Evolutionary conservation across 306 rosid species (phyloP).

Genomic region (Dryas drummondii): DNA sequence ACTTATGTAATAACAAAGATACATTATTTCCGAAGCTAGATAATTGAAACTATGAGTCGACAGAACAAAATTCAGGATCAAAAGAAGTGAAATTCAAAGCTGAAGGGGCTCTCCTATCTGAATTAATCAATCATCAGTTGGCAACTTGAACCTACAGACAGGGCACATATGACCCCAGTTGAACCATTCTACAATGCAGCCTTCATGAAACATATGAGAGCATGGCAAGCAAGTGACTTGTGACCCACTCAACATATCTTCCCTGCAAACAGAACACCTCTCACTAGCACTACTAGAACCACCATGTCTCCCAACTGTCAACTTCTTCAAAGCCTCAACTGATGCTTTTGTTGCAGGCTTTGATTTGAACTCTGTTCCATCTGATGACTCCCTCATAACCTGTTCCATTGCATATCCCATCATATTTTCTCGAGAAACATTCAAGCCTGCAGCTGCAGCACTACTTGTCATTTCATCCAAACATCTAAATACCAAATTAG

Average conservation of each 20-base stretch:
- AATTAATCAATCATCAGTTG: neutral
- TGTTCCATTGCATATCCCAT: neutral
- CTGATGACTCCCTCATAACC: neutral
- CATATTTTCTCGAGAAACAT: too few species aligned
- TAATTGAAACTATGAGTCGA: too few species aligned
- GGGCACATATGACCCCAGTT: neutral
- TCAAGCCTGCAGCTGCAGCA: too few species aligned
- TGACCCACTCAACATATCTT: neutral
- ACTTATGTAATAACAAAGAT: too few species aligned
- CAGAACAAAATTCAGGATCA: too few species aligned
- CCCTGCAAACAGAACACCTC: neutral
- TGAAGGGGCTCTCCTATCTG: too few species aligned
- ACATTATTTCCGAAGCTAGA: too few species aligned
- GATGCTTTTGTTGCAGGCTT: neutral
- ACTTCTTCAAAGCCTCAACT: slow-evolving; percentile 1
- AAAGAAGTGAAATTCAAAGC: too few species aligned
- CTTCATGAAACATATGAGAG: slow-evolving; percentile 14
- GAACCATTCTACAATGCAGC: neutral
- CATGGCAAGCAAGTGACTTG: slow-evolving; percentile 10
- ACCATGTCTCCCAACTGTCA: neutral
- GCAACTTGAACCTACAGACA: neutral
- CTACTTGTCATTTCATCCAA: too few species aligned
- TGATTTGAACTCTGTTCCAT: neutral
- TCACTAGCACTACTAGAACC: neutral
- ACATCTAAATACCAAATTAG: too few species aligned